These are phyloP conservation scores for Trypanosoma platydactyli DNA, from an alignment of 208 protist genomes.

Conservation along the genomic window DNA sequence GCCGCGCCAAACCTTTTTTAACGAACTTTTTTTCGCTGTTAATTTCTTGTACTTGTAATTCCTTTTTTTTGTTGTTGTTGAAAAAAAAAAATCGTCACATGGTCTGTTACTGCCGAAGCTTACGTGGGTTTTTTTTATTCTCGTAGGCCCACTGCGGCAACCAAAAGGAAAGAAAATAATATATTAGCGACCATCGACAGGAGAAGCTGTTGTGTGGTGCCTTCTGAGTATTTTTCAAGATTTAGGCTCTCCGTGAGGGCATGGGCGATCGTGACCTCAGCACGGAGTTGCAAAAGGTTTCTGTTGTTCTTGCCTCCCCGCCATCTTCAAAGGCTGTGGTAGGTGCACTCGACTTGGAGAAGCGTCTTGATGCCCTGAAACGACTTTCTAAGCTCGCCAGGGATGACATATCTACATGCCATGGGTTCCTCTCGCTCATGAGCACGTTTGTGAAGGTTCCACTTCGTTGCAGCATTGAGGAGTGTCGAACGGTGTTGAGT, in stretches of 20 bases:
- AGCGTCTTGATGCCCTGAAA: conserved; percentile 33
- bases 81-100: no score
- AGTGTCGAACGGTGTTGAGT: conserved; percentile 36
- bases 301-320: conserved; percentile 22
- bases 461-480: conserved; percentile 42
- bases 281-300: conserved; percentile 34
- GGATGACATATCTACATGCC: conserved; percentile 30
- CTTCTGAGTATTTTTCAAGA: no score
- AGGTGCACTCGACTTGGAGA: conserved; percentile 29
- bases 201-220: no score
- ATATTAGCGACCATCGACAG: no score
- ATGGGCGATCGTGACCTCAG: conserved; percentile 12
- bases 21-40: no score
- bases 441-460: conserved; percentile 48
- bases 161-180: no score
- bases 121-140: no score
- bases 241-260: neutral
- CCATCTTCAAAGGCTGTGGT: neutral
- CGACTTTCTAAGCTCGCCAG: conserved; percentile 31
- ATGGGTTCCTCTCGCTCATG: conserved; percentile 38
- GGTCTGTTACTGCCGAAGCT: no score
- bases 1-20: no score
- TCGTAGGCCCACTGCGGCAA: no score
- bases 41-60: no score
- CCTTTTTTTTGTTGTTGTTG: no score